Evolutionary conservation across 148 eudicot genomes (phyloP).

Genomic region (Diospyros lotus): DNA sequence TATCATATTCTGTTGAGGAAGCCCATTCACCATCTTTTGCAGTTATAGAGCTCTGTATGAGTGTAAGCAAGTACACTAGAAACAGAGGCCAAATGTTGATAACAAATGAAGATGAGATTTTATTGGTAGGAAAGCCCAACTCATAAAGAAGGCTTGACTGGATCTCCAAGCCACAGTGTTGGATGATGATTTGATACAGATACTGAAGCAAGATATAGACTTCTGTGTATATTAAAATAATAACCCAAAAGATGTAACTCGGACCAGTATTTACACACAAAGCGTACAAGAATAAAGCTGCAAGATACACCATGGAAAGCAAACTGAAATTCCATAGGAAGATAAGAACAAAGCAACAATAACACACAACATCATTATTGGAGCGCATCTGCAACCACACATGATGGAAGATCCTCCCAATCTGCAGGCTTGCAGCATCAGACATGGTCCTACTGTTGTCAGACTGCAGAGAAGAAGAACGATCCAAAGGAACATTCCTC

Average conservation of each 20-base stretch:
- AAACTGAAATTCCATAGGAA: conserved; percentile 98
- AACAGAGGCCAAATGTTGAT: conserved; percentile 74
- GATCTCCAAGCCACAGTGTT: conserved; percentile 81
- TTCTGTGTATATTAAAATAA: conserved; percentile 88
- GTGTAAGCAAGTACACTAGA: conserved; percentile 87
- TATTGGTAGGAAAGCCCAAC: conserved; percentile 67
- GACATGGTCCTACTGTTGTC: conserved; percentile 67
- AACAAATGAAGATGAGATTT: conserved; percentile 78
- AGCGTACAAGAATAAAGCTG: conserved; percentile 87
- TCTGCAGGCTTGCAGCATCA: conserved; percentile 66
- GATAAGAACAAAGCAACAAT: conserved; percentile 85
- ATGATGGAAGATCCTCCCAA: conserved; percentile 64
- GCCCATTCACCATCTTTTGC: conserved; percentile 91
- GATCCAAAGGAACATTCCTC: conserved; percentile 31
- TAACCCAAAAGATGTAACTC: conserved; percentile 79
- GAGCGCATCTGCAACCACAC: conserved; percentile 96
- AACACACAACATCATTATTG: conserved; percentile 90
- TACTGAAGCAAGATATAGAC: conserved; percentile 75
- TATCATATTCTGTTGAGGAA: conserved; percentile 43
- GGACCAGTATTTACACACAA: conserved; percentile 92
- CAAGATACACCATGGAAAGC: conserved; percentile 93
- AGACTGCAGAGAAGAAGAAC: conserved; percentile 73
- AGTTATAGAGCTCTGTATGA: conserved; percentile 88
- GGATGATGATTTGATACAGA: conserved; percentile 87
- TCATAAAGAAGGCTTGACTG: conserved; percentile 51